Evolutionary conservation across 805 yeast species (phyloP).

Genomic region (Pichia ethanolica): DNA sequence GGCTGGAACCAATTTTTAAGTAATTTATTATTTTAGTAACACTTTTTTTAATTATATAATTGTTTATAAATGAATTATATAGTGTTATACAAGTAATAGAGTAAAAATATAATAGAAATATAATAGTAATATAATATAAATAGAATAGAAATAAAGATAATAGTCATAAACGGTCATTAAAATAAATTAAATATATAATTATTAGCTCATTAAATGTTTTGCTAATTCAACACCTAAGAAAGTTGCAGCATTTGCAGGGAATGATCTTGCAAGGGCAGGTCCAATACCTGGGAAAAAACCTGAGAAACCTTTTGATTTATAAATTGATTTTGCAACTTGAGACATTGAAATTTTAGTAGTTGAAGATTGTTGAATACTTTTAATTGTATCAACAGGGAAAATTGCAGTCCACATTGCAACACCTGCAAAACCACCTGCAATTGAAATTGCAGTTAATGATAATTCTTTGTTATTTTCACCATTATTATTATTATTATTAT

Average conservation of each 20-base stretch:
- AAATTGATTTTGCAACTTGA: constrained; percentile 62
- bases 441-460: constrained; percentile 65
- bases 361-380: constrained; percentile 71
- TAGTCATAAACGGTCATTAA: not conserved
- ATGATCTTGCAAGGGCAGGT: constrained; percentile 87
- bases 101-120: no score
- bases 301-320: constrained; percentile 69
- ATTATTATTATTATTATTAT: constrained; percentile 14
- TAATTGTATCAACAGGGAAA: constrained; percentile 94
- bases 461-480: constrained; percentile 40
- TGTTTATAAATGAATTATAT: no score
- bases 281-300: constrained; percentile 98
- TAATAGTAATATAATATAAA: not conserved
- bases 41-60: no score
- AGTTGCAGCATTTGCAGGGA: constrained; percentile 99
- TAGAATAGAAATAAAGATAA: not conserved
- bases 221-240: constrained; percentile 92
- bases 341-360: constrained; percentile 45
- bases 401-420: constrained; percentile 95
- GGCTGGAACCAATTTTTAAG: no score
- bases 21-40: no score
- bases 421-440: constrained; percentile 96
- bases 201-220: constrained; percentile 16
- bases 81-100: no score
- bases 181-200: not conserved